Percentiles rank a stretch among this genome's conserved stretches.
These are phyloP conservation scores for Parathielavia appendiculata DNA, from an alignment of 495 filamentous ascomycete species.

Conservation along the genomic window DNA sequence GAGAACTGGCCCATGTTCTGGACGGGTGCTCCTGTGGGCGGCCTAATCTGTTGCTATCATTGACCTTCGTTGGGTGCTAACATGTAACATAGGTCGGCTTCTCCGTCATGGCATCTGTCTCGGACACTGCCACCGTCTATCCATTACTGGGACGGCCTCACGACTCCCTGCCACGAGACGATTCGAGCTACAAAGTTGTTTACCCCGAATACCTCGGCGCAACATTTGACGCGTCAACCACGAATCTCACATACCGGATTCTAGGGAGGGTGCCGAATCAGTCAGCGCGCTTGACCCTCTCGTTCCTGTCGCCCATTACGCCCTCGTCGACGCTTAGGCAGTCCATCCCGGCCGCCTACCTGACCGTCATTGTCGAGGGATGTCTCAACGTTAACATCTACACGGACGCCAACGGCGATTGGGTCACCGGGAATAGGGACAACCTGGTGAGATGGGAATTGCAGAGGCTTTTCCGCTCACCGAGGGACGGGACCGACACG, in stretches of 20 bases:
- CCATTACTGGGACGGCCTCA: slow-evolving; percentile 84
- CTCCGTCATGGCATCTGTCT: slow-evolving; percentile 70
- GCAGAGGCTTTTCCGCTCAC: slow-evolving; percentile 29
- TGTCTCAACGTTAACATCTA: slow-evolving; percentile 73
- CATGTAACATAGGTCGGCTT: slow-evolving; percentile 59
- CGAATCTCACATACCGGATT: slow-evolving; percentile 81
- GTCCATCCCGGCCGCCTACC: slow-evolving; percentile 81
- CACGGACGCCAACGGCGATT: slow-evolving; percentile 82
- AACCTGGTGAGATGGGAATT: slow-evolving; percentile 67
- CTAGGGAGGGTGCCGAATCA: slow-evolving; percentile 39
- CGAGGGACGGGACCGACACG: slow-evolving; percentile 12
- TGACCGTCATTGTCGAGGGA: slow-evolving; percentile 70
- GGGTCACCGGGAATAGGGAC: slow-evolving; percentile 71
- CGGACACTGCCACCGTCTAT: slow-evolving; percentile 66
- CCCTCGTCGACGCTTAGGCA: slow-evolving; percentile 88
- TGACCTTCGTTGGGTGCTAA: neutral
- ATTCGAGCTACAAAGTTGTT: slow-evolving; percentile 55
- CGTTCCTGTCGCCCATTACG: slow-evolving; percentile 89
- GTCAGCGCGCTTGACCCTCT: slow-evolving; percentile 61
- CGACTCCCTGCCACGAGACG: slow-evolving; percentile 57
- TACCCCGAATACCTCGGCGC: slow-evolving; percentile 71
- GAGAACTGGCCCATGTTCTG: slow-evolving; percentile 92
- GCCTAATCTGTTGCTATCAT: neutral
- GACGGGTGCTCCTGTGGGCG: slow-evolving; percentile 61
- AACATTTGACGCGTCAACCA: slow-evolving; percentile 87